phyloP scores from a whole-genome alignment of 768 basidiomycete genomes.

The Floccularia luteovirens region DNA sequence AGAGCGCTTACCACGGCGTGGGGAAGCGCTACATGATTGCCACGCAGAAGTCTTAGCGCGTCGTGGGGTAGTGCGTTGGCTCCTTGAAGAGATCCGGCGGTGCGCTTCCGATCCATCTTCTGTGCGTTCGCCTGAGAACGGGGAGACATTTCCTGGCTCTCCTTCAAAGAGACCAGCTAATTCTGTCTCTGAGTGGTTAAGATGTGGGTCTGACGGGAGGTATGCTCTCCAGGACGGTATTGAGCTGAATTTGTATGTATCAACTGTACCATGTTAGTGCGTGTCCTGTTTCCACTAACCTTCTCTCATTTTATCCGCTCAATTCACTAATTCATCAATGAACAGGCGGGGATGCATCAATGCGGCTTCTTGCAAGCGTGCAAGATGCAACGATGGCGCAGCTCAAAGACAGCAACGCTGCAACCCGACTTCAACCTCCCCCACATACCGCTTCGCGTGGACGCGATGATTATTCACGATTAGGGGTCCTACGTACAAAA shows the following conservation, averaged over 20 bases:
- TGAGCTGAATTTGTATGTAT: slow-evolving; percentile 67
- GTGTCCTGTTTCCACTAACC: slow-evolving; percentile 2
- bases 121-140: too few species aligned
- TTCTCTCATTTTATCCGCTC: too few species aligned
- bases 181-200: slow-evolving; percentile 45
- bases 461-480: slow-evolving; percentile 67
- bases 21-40: slow-evolving; percentile 81
- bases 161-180: too few species aligned
- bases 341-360: slow-evolving; percentile 87
- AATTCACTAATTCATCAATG: slow-evolving; percentile 4
- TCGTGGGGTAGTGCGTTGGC: slow-evolving; percentile 71
- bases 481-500: slow-evolving; percentile 84
- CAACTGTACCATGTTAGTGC: slow-evolving; percentile 40
- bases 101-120: slow-evolving; percentile 11
- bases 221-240: slow-evolving; percentile 41
- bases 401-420: slow-evolving; percentile 45
- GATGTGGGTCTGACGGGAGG: slow-evolving; percentile 21
- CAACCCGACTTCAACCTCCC: slow-evolving; percentile 23
- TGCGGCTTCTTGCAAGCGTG: slow-evolving; percentile 60
- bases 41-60: slow-evolving; percentile 93
- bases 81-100: slow-evolving; percentile 61
- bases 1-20: slow-evolving; percentile 48
- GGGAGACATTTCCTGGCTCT: too few species aligned
- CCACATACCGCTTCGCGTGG: slow-evolving; percentile 58
- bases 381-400: slow-evolving; percentile 71